Percentiles rank a stretch among this genome's conserved stretches.
These are phyloP conservation scores for Acorus calamus DNA, from an alignment of 106 monocot species.

Conservation along the genomic window DNA sequence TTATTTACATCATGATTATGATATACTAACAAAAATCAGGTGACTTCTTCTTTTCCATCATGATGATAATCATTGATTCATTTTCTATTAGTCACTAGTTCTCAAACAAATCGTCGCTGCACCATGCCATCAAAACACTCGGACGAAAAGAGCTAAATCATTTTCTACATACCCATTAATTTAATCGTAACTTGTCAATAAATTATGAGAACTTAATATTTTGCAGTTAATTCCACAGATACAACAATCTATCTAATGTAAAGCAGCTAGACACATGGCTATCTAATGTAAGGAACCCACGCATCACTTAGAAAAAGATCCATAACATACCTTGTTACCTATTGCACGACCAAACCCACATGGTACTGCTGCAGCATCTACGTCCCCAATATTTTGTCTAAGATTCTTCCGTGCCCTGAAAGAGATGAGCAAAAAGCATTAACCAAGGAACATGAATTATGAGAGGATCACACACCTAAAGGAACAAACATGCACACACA, in stretches of 20 bases:
- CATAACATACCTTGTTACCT: conserved; percentile 60
- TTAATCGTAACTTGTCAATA: too few relatives aligned
- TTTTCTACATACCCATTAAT: too few relatives aligned
- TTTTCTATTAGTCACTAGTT: too few relatives aligned
- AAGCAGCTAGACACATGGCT: neutral
- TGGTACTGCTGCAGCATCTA: conserved; percentile 93
- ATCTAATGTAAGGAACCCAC: neutral
- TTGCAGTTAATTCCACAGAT: neutral
- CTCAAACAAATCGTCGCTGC: too few relatives aligned
- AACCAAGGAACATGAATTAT: neutral
- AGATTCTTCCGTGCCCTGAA: conserved; percentile 65
- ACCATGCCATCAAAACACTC: too few relatives aligned
- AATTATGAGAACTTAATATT: too few relatives aligned
- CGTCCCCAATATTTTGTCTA: conserved; percentile 69
- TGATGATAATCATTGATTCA: too few relatives aligned
- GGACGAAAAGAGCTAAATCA: too few relatives aligned
- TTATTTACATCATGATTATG: too few relatives aligned
- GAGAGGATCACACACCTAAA: neutral
- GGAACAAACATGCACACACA: neutral
- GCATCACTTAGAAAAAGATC: neutral
- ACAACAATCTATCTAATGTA: neutral
- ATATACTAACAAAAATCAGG: too few relatives aligned
- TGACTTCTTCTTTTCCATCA: too few relatives aligned
- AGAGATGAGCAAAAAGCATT: neutral
- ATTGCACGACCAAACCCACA: conserved; percentile 90